Percentiles rank a stretch among this genome's conserved stretches.
These are phyloP conservation scores for Penicillium roqueforti DNA, from an alignment of 495 filamentous ascomycete genomes.

Conservation along the genomic window DNA sequence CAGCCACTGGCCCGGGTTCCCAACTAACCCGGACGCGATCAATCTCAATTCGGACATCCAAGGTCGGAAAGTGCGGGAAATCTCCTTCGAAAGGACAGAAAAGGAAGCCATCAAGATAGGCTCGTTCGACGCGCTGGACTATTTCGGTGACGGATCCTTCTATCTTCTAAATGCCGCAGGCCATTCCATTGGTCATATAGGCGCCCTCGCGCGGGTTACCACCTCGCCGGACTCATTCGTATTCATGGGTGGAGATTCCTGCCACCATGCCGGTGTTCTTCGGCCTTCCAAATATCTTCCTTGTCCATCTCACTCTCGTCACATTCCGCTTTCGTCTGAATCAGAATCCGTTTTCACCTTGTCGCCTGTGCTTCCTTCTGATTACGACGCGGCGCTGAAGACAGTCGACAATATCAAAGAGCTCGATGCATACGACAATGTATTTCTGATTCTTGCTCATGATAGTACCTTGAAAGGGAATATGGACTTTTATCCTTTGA, in stretches of 20 bases:
- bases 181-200: slow-evolving; percentile 34
- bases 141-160: slow-evolving; percentile 42
- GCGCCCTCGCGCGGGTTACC: slow-evolving; percentile 23
- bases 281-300: not conserved
- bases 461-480: not conserved
- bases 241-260: slow-evolving; percentile 26
- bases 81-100: slow-evolving; percentile 33
- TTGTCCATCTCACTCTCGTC: not conserved
- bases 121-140: slow-evolving; percentile 50
- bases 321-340: not conserved
- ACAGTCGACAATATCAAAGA: not conserved
- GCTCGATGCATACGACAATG: not conserved
- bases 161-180: slow-evolving; percentile 38
- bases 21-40: slow-evolving; percentile 34
- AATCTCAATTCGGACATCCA: slow-evolving; percentile 38
- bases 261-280: slow-evolving; percentile 7
- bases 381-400: not conserved
- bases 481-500: not conserved
- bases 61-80: slow-evolving; percentile 32
- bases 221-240: slow-evolving; percentile 25
- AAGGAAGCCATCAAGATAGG: slow-evolving; percentile 32
- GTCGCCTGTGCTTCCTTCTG: not conserved
- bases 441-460: not conserved
- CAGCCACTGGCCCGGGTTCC: slow-evolving; percentile 41
- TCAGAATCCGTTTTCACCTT: not conserved